These are phyloP conservation scores for Diaporthe sp. DNA, from an alignment of 2,329 filamentous ascomycete genomes.

Conservation along the genomic window DNA sequence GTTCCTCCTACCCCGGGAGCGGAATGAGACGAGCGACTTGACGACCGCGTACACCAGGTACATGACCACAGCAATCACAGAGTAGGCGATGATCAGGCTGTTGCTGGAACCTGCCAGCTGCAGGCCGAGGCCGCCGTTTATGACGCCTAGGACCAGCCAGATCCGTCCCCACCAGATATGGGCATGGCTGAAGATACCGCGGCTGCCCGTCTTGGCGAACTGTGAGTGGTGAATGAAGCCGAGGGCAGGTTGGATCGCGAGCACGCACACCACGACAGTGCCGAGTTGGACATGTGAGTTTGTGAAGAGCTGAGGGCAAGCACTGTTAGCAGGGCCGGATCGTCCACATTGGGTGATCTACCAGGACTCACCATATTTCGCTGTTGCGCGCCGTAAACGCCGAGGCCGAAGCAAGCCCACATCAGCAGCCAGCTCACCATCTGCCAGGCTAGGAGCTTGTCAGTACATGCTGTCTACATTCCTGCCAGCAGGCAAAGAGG, in stretches of 20 bases:
- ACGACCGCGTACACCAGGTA: slow-evolving; percentile 59
- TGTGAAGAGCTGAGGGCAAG: slow-evolving; percentile 61
- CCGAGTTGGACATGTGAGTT: slow-evolving; percentile 70
- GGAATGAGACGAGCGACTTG: slow-evolving; percentile 44
- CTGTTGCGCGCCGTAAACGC: slow-evolving; percentile 62
- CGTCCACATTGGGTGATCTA: neutral
- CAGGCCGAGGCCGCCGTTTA: slow-evolving; percentile 76
- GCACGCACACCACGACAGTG: slow-evolving; percentile 64
- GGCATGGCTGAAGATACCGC: slow-evolving; percentile 65
- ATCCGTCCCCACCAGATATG: slow-evolving; percentile 75
- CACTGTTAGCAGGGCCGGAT: neutral
- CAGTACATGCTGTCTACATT: neutral
- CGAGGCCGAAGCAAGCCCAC: slow-evolving; percentile 72
- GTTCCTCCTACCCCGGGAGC: slow-evolving; percentile 5
- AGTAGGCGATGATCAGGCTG: slow-evolving; percentile 66
- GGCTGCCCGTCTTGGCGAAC: slow-evolving; percentile 61
- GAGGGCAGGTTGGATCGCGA: slow-evolving; percentile 70
- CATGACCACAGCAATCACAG: slow-evolving; percentile 66
- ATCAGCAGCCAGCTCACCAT: slow-evolving; percentile 66
- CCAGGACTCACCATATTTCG: slow-evolving; percentile 53
- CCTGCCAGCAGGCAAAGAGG: neutral
- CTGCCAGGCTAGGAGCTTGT: slow-evolving; percentile 56
- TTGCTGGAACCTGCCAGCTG: slow-evolving; percentile 58
- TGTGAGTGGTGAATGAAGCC: slow-evolving; percentile 70
- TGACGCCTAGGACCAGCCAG: slow-evolving; percentile 69